Base-by-base conservation (phyloP, 129 eudicot species). In the Glebionis coronaria region DNA sequence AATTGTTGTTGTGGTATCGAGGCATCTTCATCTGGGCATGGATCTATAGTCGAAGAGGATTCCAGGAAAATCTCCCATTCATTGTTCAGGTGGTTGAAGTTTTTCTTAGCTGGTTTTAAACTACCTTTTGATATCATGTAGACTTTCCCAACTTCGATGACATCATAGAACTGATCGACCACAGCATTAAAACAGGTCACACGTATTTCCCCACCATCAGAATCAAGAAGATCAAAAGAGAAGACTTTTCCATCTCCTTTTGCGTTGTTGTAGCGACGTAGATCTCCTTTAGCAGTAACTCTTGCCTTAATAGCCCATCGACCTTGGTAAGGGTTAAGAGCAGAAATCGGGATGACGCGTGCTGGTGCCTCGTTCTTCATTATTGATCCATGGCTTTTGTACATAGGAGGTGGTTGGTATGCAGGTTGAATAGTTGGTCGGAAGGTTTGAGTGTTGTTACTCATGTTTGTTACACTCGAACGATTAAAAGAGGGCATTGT, bases 291-390 rank as follows among this genome's bases (percentile, higher is more conserved):
- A 40, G 97, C 90, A 8, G 99, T 89, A 71, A 94, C 97, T 78
- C 99, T 85, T 13, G 99, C 99, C 78, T 89, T 94, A 61, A 94
- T 75, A 67, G 97, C 99, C 99, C 99, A 94, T 56, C 99, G 83
- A 59, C 99, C 99, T 75, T 94, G 99, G 76, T 94, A 94, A 6
- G 99, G 99, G 73, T 94, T 94, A 73, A 94, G 80, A 56, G 97
- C 97, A 47, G 88, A 73, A 59, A 94, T 89, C 1, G 97, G 97
- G 66, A 94, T 90, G 56, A 87, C 78, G 49, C 99, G 95, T 44
- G 99, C 87, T 18, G 99, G 97, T 56, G 99, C 99, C 66, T 94
- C 99, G 53, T 94, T 94, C 78, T 84, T 94, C 93, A 87, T 83
- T 70, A 94, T 84, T 72, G 99, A 81, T 9, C 97, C 99, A 31